A percentile compares a stretch with the other conserved stretches of the same genome.
Conservation (phyloP, 2,329 filamentous ascomycete species). For the Setomelanomma holmii region DNA sequence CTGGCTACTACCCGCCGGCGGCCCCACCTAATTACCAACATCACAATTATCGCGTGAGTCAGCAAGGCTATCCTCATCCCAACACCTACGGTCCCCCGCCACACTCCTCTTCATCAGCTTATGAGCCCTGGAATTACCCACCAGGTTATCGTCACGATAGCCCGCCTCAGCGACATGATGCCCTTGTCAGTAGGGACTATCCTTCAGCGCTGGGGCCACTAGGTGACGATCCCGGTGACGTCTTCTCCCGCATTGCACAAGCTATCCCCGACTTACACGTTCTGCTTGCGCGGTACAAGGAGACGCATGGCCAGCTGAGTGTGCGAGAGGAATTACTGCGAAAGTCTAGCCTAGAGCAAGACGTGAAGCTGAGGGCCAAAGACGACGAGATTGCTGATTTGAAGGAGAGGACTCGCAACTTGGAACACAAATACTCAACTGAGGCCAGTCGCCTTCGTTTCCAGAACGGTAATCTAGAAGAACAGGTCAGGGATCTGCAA, state of each 20-base stretch:
- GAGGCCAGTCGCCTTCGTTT: conserved; percentile 60
- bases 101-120: conserved; percentile 46
- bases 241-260: conserved; percentile 48
- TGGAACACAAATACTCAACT: conserved; percentile 58
- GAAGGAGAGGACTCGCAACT: conserved; percentile 58
- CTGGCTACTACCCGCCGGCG: conserved; percentile 43
- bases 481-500: conserved; percentile 60
- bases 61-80: conserved; percentile 40
- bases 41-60: conserved; percentile 44
- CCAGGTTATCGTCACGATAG: conserved; percentile 45
- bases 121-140: conserved; percentile 45
- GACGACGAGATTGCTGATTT: conserved; percentile 61
- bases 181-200: conserved; percentile 45
- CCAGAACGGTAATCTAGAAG: conserved; percentile 60
- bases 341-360: conserved; percentile 57
- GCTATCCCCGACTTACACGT: conserved; percentile 49
- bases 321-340: conserved; percentile 59
- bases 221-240: conserved; percentile 46
- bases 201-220: conserved; percentile 33
- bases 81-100: conserved; percentile 44
- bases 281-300: conserved; percentile 56
- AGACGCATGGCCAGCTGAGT: conserved; percentile 58
- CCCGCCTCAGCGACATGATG: conserved; percentile 47
- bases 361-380: conserved; percentile 60
- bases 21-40: conserved; percentile 46